phyloP scores from a whole-genome alignment of 352 stramenopile species.

The Phytophthora lateralis region DNA sequence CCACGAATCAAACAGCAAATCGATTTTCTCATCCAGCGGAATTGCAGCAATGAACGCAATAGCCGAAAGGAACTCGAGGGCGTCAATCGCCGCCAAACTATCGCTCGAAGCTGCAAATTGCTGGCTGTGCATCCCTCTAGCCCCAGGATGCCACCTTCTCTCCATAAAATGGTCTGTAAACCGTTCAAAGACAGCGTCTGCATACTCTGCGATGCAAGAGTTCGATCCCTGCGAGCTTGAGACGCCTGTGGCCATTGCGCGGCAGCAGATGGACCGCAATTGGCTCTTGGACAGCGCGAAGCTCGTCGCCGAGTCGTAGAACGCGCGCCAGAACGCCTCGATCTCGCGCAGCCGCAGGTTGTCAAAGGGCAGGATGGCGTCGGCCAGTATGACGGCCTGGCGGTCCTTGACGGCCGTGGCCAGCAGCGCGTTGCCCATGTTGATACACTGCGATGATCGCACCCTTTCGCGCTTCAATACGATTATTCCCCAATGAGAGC shows the following conservation, averaged over 20 bases:
- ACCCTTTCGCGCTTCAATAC: constrained; percentile 38
- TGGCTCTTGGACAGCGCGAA: constrained; percentile 71
- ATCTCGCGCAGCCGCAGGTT: constrained; percentile 72
- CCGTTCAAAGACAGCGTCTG: constrained; percentile 63
- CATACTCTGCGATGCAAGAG: constrained; percentile 43
- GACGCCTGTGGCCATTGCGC: constrained; percentile 40
- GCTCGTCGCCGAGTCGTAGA: constrained; percentile 78
- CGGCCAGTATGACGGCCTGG: constrained; percentile 46
- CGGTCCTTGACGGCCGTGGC: constrained; percentile 55
- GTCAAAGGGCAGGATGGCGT: constrained; percentile 76
- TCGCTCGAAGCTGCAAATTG: constrained; percentile 17
- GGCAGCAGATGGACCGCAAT: constrained; percentile 68
- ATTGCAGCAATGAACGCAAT: constrained; percentile 70
- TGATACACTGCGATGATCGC: constrained; percentile 17
- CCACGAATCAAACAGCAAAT: constrained; percentile 87
- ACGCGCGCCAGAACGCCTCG: constrained; percentile 84
- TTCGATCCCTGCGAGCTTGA: constrained; percentile 47
- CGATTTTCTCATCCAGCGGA: constrained; percentile 77
- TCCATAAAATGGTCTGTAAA: constrained; percentile 43
- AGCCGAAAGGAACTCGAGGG: constrained; percentile 78
- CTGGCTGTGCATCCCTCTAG: constrained; percentile 22
- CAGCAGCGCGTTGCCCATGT: constrained; percentile 70
- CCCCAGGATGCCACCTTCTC: constrained; percentile 26
- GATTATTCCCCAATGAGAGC: constrained; percentile 33
- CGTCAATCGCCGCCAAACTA: constrained; percentile 53